Evolutionary conservation across 2,329 filamentous ascomycete genomes (phyloP).

Genomic region (Aspergillus terreus): DNA sequence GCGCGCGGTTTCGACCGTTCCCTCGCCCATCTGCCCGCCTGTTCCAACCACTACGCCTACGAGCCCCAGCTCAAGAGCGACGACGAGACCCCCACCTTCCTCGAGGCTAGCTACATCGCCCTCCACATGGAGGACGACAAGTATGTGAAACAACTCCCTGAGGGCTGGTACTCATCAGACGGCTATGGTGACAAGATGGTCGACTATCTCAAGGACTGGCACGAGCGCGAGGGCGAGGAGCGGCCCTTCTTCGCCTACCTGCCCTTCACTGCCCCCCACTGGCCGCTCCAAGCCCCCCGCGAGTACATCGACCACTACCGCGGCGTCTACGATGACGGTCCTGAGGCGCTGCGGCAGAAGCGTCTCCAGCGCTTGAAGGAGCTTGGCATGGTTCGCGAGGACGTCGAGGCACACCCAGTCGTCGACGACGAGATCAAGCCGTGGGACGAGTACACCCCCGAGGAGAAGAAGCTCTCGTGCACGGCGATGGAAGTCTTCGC

Average conservation of each 20-base stretch:
- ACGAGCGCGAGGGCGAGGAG: constrained; percentile 30
- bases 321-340: constrained; percentile 59
- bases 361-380: constrained; percentile 55
- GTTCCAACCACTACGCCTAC: constrained; percentile 56
- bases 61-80: constrained; percentile 43
- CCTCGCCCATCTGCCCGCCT: constrained; percentile 59
- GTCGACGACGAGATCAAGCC: constrained; percentile 44
- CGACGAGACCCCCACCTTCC: constrained; percentile 40
- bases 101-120: constrained; percentile 42
- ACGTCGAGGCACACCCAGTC: constrained; percentile 40
- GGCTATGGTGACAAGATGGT: constrained; percentile 53
- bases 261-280: constrained; percentile 61
- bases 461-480: constrained; percentile 40
- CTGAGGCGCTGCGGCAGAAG: constrained; percentile 52
- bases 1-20: constrained; percentile 57
- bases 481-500: constrained; percentile 61
- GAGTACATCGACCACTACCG: constrained; percentile 56
- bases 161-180: constrained; percentile 54
- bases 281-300: constrained; percentile 58
- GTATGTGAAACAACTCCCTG: constrained; percentile 45
- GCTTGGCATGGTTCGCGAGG: constrained; percentile 51
- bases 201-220: constrained; percentile 49
- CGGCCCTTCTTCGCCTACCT: constrained; percentile 58
- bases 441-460: constrained; percentile 33
- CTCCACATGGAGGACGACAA: constrained; percentile 45